Conservation (phyloP, 2,329 filamentous ascomycete genomes). For the Sporothrix pallida region DNA sequence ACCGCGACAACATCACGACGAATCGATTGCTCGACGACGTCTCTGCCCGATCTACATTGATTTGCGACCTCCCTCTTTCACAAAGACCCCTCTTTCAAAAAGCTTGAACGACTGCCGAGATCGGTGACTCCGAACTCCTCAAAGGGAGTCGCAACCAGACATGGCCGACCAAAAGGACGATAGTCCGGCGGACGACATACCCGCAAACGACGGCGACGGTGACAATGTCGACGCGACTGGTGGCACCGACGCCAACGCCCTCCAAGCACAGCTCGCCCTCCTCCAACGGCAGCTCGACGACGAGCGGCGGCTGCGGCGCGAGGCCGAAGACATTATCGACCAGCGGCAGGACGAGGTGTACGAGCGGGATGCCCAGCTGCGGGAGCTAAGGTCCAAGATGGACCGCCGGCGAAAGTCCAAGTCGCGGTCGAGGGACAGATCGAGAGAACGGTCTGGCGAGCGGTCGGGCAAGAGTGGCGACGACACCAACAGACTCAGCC, state of each 20-base stretch:
- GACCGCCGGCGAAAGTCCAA: not conserved
- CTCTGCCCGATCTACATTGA: not conserved
- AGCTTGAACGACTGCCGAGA: not conserved
- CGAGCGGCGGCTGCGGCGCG: conserved; percentile 27
- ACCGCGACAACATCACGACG: no score
- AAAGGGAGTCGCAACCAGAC: not conserved
- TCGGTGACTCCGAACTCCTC: not conserved
- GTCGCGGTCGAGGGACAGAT: not conserved
- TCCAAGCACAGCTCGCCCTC: not conserved
- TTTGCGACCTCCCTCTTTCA: not conserved
- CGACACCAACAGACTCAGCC: no score
- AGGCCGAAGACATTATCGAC: conserved; percentile 30
- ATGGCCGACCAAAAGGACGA: not conserved
- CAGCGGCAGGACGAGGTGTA: conserved; percentile 27
- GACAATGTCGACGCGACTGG: not conserved
- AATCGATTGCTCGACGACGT: not conserved
- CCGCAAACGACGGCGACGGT: not conserved
- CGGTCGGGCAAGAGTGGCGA: not conserved
- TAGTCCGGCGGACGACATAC: not conserved
- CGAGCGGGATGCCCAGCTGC: conserved; percentile 1
- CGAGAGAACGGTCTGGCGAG: not conserved
- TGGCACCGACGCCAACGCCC: not conserved
- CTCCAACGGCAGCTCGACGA: not conserved
- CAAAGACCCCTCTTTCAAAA: not conserved
- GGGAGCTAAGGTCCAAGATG: not conserved